These are phyloP conservation scores for Spongiforma sp. DNA, from an alignment of 1,284 basidiomycete species.

Conservation along the genomic window DNA sequence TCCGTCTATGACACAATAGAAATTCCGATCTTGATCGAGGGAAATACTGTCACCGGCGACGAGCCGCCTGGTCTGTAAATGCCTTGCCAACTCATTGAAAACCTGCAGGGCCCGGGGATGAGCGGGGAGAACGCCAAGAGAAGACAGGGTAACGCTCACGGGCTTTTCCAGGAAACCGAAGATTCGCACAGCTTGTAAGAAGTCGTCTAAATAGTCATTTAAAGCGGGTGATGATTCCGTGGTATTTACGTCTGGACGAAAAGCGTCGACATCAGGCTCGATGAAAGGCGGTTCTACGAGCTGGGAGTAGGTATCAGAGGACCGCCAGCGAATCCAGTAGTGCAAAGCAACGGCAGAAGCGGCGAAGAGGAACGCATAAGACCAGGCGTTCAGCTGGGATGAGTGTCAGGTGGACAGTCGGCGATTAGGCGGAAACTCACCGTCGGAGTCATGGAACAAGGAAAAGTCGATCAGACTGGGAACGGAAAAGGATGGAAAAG, in stretches of 20 bases:
- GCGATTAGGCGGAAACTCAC: slow-evolving; percentile 44
- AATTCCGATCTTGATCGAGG: slow-evolving; percentile 92
- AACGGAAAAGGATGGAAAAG: slow-evolving; percentile 81
- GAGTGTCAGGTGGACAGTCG: slow-evolving; percentile 4
- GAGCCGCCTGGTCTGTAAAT: slow-evolving; percentile 89
- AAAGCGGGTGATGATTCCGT: slow-evolving; percentile 77
- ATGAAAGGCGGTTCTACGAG: slow-evolving; percentile 86
- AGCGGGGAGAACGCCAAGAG: neutral
- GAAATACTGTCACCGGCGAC: slow-evolving; percentile 92
- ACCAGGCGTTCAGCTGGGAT: slow-evolving; percentile 84
- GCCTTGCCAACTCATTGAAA: slow-evolving; percentile 93
- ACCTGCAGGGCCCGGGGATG: slow-evolving; percentile 53
- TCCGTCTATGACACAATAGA: slow-evolving; percentile 96
- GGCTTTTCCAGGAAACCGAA: slow-evolving; percentile 97
- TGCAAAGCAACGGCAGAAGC: slow-evolving; percentile 72
- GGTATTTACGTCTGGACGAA: slow-evolving; percentile 87
- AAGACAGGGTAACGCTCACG: slow-evolving; percentile 48
- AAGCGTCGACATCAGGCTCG: slow-evolving; percentile 78
- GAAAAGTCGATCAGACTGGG: slow-evolving; percentile 83
- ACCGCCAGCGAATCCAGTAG: slow-evolving; percentile 85
- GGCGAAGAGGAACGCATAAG: slow-evolving; percentile 78
- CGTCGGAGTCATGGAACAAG: slow-evolving; percentile 87
- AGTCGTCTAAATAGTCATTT: slow-evolving; percentile 96
- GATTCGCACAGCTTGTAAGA: slow-evolving; percentile 90
- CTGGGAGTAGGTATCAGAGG: slow-evolving; percentile 78